Evolutionary conservation across 441 rosid genomes (phyloP), one percentile per base, ranked within the genome.

Genomic region (Eruca vesicaria): DNA sequence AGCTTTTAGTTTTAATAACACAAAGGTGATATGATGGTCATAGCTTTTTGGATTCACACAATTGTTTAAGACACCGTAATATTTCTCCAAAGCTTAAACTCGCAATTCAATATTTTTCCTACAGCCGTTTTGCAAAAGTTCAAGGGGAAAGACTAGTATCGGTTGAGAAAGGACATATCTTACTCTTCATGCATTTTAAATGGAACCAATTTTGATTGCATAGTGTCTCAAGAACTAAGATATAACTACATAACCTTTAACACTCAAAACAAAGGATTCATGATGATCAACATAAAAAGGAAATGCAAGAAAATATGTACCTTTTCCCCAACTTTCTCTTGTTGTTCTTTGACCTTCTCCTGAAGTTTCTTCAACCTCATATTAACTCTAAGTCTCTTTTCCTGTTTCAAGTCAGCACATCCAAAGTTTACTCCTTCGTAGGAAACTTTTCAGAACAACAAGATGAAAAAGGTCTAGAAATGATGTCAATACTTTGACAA

Each of bases 361-460:
- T 82, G 91, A 15, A 91, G 82, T 72, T 84, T 91, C 86, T 88
- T 85, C 72, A 91, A 65, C 62, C 91, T 84, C 95, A 88, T 90
- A 81, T 89, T 87, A 61, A 90, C 97, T 74, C 98, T 81, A 67
- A 93, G 78, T 33, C 97, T 86, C 84, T 93, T 90, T 71, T 91
- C 96, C 91, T 90, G 48, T 77, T 79, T 18, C 60, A 48, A 64
- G 15, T 28, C 6, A 48, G 66, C 33, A 63, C 33, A 56, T 72
- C 36, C 29, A 53, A 50, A 48, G 28, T 41, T 68, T n/a, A 48
- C 23, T 19, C 11, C 50, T 11, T 6, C 6, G 7, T 36, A 62
- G 28, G n/a, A 38, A 65, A 75, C 43, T n/a, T 56, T 28, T 55
- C 7, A 52, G 41, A 16, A 60, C 11, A 74, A 2, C 5, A 57